Base-by-base conservation (phyloP, 768 basidiomycete species). In the Neoboletus magnificus region DNA sequence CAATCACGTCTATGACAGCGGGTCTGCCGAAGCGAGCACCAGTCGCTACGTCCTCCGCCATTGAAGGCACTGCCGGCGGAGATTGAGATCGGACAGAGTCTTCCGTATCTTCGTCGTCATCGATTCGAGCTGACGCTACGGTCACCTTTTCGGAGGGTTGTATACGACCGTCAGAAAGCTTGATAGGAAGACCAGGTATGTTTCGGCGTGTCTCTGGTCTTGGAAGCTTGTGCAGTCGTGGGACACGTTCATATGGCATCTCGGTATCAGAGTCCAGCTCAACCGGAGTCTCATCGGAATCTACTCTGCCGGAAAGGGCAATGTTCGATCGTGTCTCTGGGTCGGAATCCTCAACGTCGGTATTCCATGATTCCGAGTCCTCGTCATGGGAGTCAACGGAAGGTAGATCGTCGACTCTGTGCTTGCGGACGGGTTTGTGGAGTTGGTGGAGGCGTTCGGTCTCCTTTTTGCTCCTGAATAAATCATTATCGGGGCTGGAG, bases 21-120 rank as follows among this genome's bases (percentile, higher is more conserved):
- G 81, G 82, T 27, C 92, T 82, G n/a, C 94, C 94, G 62, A 93
- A 93, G 32, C 93, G 83, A 58, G 91, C 86, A 13, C 91, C 92
- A 9, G 90, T 92, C 9, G 90, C 75, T 23, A 90, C 82, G 62
- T 91, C 89, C 61, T 91, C 91, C 43, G 81, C 73, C 49, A 60
- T 69, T 22, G 61, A 66, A 37, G 62, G 65, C 35, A 67, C 64
- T 44, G 57, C 62, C 43, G 60, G 63, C 8, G 60, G 56, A 16
- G 67, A 59, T 50, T 72, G 71, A 9, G 65, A 66, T 53, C 72
- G 67, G 56, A 72, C 65, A 52, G 64, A 67, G 52, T 76, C 74
- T 25, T 77, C 73, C 45, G 56, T 74, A 5, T 71, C 71, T 39
- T 71, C 68, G 27, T 66, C 60, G 47, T 43, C 44, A 18, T 76